These are phyloP conservation scores for Bipolaris sorokiniana DNA, from an alignment of 2,329 filamentous ascomycete species.

Conservation along the genomic window DNA sequence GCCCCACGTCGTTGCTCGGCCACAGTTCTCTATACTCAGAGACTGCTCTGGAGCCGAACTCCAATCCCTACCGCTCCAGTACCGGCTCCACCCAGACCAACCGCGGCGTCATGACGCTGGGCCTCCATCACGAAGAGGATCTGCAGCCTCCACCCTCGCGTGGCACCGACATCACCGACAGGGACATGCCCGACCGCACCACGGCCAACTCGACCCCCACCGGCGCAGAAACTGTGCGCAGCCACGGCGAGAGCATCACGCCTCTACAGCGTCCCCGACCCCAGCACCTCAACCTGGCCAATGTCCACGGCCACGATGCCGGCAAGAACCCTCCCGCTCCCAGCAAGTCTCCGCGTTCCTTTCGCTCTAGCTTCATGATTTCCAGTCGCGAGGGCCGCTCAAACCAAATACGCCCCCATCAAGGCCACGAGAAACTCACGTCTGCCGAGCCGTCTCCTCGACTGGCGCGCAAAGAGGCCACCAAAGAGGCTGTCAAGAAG, in stretches of 20 bases:
- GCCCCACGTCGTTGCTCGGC: constrained; percentile 51
- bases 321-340: constrained; percentile 63
- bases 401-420: constrained; percentile 54
- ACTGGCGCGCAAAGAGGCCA: constrained; percentile 56
- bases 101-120: constrained; percentile 35
- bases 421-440: constrained; percentile 81
- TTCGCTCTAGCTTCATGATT: constrained; percentile 76
- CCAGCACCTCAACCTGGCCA: constrained; percentile 66
- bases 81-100: constrained; percentile 45
- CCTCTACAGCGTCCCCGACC: constrained; percentile 68
- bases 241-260: constrained; percentile 77
- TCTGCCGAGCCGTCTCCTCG: constrained; percentile 79
- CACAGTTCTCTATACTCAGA: constrained; percentile 43
- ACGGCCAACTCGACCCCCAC: constrained; percentile 78
- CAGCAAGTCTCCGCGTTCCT: constrained; percentile 75
- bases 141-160: constrained; percentile 67
- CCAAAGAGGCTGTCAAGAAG: constrained; percentile 47
- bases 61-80: constrained; percentile 48
- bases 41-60: constrained; percentile 37
- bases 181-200: constrained; percentile 70
- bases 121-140: constrained; percentile 43
- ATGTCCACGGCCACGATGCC: constrained; percentile 61
- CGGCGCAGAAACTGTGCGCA: constrained; percentile 63
- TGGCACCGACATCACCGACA: constrained; percentile 81
- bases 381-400: constrained; percentile 60